These are phyloP conservation scores for Pseudogymnoascus pannorum DNA, from an alignment of 2,329 filamentous ascomycete genomes.

Conservation along the genomic window DNA sequence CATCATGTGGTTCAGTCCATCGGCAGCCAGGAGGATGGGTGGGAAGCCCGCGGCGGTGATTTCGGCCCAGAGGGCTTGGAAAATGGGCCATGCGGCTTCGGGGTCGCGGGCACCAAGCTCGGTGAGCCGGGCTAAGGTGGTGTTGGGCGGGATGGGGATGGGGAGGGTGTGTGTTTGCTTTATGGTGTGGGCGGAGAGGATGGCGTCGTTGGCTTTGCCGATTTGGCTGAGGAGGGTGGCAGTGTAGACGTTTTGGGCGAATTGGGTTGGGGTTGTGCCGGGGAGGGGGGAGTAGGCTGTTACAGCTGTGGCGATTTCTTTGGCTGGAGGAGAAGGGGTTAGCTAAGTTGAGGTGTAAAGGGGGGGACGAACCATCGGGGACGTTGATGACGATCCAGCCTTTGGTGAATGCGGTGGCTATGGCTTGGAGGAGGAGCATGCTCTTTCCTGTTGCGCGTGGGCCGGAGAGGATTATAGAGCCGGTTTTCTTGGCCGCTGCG, in stretches of 20 bases:
- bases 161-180: constrained; percentile 50
- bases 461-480: constrained; percentile 65
- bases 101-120: constrained; percentile 63
- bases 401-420: constrained; percentile 73
- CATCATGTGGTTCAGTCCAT: constrained; percentile 79
- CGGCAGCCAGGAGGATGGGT: constrained; percentile 65
- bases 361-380: constrained; percentile 64
- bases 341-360: neutral
- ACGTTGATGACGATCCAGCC: constrained; percentile 85
- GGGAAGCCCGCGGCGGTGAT: constrained; percentile 47
- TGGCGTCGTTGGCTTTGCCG: constrained; percentile 58
- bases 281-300: constrained; percentile 72
- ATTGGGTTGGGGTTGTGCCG: constrained; percentile 50
- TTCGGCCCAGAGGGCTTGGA: constrained; percentile 75
- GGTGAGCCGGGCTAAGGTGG: constrained; percentile 60
- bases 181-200: constrained; percentile 50
- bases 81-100: constrained; percentile 72
- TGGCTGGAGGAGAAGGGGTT: constrained; percentile 42
- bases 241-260: constrained; percentile 72
- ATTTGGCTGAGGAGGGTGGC: constrained; percentile 68
- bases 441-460: constrained; percentile 77
- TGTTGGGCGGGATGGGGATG: constrained; percentile 48
- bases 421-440: constrained; percentile 73
- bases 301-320: constrained; percentile 72
- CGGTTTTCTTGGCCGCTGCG: constrained; percentile 44